Evolutionary conservation across 2,329 filamentous ascomycete genomes (phyloP).

Genomic region (Aspergillus chevalieri): DNA sequence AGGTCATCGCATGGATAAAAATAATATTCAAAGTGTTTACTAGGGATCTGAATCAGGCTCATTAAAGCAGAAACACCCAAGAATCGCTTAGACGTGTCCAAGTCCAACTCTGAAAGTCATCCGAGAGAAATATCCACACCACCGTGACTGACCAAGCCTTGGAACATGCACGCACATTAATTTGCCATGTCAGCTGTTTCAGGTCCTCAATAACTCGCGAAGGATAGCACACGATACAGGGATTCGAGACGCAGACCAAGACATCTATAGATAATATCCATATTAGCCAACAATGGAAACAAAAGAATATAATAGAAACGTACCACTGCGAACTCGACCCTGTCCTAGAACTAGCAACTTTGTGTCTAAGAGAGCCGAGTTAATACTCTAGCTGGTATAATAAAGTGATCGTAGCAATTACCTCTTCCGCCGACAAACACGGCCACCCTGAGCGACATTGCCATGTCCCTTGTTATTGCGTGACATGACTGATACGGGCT

Average conservation of each 20-base stretch:
- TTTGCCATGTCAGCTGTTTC: background rate
- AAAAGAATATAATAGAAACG: background rate
- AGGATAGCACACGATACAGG: background rate
- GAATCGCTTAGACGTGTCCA: background rate
- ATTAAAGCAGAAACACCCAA: background rate
- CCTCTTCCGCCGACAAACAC: constrained; percentile 23
- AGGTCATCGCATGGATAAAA: background rate
- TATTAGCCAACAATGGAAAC: background rate
- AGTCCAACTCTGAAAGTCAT: background rate
- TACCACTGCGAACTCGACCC: background rate
- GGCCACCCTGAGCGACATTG: constrained; percentile 45
- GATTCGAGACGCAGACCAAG: background rate
- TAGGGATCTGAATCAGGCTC: background rate
- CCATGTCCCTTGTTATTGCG: constrained; percentile 52
- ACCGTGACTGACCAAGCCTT: background rate
- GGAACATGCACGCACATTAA: background rate
- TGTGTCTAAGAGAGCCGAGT: constrained; percentile 2
- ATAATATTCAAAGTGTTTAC: background rate
- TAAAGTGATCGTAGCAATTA: constrained; percentile 10
- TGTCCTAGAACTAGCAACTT: background rate
- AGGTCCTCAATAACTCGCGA: background rate
- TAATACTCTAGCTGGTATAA: background rate
- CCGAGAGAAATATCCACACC: background rate
- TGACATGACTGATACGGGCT: constrained; percentile 82
- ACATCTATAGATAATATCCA: background rate